phyloP scores from a whole-genome alignment of 2,329 filamentous ascomycete genomes.

The Eutypella sp. region DNA sequence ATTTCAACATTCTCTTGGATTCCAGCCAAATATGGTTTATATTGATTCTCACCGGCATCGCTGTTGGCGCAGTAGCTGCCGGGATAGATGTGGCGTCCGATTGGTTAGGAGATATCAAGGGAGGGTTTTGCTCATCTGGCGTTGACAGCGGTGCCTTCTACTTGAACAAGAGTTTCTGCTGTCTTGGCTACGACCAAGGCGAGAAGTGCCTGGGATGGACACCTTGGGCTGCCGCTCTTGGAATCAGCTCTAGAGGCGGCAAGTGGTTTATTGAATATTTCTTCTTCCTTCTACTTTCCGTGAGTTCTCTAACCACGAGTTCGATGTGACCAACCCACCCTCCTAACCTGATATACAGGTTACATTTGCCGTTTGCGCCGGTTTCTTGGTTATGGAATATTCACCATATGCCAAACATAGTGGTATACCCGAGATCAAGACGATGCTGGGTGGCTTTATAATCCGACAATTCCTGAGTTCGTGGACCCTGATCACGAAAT shows the following conservation, averaged over 20 bases:
- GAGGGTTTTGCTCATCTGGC: constrained; percentile 74
- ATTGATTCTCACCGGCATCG: constrained; percentile 76
- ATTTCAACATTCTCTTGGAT: constrained; percentile 69
- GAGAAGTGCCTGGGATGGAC: constrained; percentile 84
- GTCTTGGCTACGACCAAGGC: constrained; percentile 80
- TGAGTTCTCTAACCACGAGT: constrained; percentile 38
- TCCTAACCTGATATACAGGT: constrained; percentile 48
- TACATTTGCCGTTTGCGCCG: constrained; percentile 71
- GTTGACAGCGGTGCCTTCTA: constrained; percentile 89
- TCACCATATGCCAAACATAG: constrained; percentile 88
- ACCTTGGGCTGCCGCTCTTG: constrained; percentile 73
- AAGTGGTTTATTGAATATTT: constrained; percentile 82
- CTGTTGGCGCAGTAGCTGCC: constrained; percentile 79
- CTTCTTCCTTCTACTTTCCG: constrained; percentile 80
- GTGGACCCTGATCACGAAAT: constrained; percentile 89
- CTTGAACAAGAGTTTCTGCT: constrained; percentile 87
- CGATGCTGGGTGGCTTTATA: constrained; percentile 86
- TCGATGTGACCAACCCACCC: neutral
- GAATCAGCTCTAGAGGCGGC: constrained; percentile 59
- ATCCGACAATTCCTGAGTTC: constrained; percentile 80
- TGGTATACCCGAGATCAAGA: constrained; percentile 97
- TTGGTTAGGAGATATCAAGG: constrained; percentile 91
- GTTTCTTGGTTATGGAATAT: constrained; percentile 75
- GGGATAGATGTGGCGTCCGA: constrained; percentile 85
- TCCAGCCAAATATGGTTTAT: constrained; percentile 89